Evolutionary conservation across 2,329 filamentous ascomycete genomes (phyloP).

Genomic region (Claviceps capensis): DNA sequence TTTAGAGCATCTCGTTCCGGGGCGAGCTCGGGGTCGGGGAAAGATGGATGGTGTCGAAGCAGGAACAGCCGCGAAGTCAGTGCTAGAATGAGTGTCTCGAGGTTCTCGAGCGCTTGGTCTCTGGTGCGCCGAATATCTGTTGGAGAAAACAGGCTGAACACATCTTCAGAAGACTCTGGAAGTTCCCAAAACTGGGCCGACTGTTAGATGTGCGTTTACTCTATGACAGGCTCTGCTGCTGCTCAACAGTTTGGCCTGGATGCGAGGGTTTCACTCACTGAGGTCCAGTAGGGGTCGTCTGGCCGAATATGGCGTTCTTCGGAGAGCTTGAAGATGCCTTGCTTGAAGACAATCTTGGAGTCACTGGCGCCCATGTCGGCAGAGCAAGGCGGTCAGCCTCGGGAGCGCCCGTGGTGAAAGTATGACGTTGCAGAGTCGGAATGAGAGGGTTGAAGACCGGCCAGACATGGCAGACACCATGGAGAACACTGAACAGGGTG

Average conservation of each 20-base stretch:
- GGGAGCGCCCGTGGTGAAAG: slow-evolving; percentile 6
- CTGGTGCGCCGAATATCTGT: slow-evolving; percentile 78
- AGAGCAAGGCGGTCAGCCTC: slow-evolving; percentile 12
- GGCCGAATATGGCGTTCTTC: slow-evolving; percentile 78
- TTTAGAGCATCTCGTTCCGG: slow-evolving; percentile 84
- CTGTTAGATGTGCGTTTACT: slow-evolving; percentile 1
- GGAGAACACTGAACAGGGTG: not conserved
- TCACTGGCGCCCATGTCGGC: slow-evolving; percentile 83
- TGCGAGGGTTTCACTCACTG: slow-evolving; percentile 40
- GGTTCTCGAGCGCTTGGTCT: slow-evolving; percentile 71
- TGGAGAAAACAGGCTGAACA: slow-evolving; percentile 89
- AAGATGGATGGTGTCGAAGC: slow-evolving; percentile 78
- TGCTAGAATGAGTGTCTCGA: slow-evolving; percentile 77
- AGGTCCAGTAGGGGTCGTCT: slow-evolving; percentile 85
- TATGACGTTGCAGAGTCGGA: slow-evolving; percentile 5
- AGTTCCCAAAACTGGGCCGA: slow-evolving; percentile 82
- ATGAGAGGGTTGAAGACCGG: not conserved
- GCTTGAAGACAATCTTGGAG: slow-evolving; percentile 97
- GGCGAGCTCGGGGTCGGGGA: slow-evolving; percentile 74
- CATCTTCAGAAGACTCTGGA: slow-evolving; percentile 86
- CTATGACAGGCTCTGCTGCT: not conserved
- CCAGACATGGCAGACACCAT: not conserved
- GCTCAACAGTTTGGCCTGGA: not conserved
- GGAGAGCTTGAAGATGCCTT: slow-evolving; percentile 93
- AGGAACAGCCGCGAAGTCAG: slow-evolving; percentile 71